Percentiles rank a stretch among this genome's conserved stretches.
phyloP scores from a whole-genome alignment of 495 filamentous ascomycete species.

The Aspergillus sclerotioniger region DNA sequence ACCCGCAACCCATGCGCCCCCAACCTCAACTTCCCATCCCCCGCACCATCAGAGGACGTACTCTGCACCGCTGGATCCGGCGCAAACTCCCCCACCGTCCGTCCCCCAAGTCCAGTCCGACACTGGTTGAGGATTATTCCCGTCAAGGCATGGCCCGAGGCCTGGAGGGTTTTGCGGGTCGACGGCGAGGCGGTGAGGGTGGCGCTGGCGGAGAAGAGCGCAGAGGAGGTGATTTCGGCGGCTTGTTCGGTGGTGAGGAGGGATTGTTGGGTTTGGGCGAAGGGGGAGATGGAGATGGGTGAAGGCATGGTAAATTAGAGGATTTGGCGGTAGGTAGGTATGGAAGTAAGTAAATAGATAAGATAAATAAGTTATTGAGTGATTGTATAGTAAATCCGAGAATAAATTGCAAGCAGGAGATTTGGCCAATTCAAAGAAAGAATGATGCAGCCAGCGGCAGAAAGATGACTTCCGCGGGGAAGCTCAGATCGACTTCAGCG shows the following conservation, averaged over 20 bases:
- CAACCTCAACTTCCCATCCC: slow-evolving; percentile 40
- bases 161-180: slow-evolving; percentile 71
- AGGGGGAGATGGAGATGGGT: slow-evolving; percentile 64
- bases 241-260: slow-evolving; percentile 77
- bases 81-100: slow-evolving; percentile 77
- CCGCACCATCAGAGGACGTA: slow-evolving; percentile 35
- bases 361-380: too few relatives aligned
- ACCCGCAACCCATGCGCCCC: slow-evolving; percentile 80
- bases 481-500: background rate
- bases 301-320: background rate
- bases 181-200: slow-evolving; percentile 61
- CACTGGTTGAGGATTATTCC: slow-evolving; percentile 74
- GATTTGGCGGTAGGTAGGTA: background rate
- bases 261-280: slow-evolving; percentile 73
- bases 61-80: slow-evolving; percentile 59
- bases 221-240: slow-evolving; percentile 55
- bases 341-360: background rate
- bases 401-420: too few relatives aligned
- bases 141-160: slow-evolving; percentile 82
- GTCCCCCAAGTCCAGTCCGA: slow-evolving; percentile 89
- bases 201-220: slow-evolving; percentile 60
- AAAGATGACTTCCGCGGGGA: background rate
- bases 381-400: too few relatives aligned
- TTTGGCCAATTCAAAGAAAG: background rate
- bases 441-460: too few relatives aligned